Evolutionary conservation across 2,329 filamentous ascomycete genomes (phyloP).

Genomic region (Xylaria arbuscula): DNA sequence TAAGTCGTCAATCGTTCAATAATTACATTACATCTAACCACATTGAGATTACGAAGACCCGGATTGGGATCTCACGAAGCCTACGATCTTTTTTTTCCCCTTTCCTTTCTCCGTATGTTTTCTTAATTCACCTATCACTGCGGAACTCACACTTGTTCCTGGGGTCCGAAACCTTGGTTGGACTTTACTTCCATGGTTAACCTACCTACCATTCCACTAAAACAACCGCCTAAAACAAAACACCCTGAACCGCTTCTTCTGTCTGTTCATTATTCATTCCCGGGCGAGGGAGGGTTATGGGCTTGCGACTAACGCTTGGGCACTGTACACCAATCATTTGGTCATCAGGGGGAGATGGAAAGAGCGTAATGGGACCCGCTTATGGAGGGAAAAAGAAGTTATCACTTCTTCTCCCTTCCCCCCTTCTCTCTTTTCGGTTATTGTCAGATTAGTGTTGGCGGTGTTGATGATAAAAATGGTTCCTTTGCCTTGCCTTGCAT

Average conservation of each 20-base stretch:
- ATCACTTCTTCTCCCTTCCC: background rate
- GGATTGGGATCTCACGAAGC: slow-evolving; percentile 34
- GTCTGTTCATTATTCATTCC: slow-evolving; percentile 21
- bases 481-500: background rate
- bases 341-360: slow-evolving; percentile 2
- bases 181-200: slow-evolving; percentile 26
- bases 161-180: background rate
- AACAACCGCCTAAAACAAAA: slow-evolving; percentile 9
- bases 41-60: slow-evolving; percentile 31
- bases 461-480: slow-evolving; percentile 24
- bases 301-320: slow-evolving; percentile 18
- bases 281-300: slow-evolving; percentile 3
- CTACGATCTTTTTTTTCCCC: slow-evolving; percentile 31
- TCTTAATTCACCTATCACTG: background rate
- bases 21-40: slow-evolving; percentile 15
- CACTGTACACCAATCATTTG: slow-evolving; percentile 30
- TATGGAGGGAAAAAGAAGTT: slow-evolving; percentile 2
- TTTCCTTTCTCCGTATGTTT: background rate
- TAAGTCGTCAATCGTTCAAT: slow-evolving; percentile 40
- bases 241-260: slow-evolving; percentile 7
- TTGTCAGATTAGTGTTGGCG: slow-evolving; percentile 23
- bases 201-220: background rate
- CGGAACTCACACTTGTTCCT: background rate
- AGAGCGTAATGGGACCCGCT: background rate
- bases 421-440: background rate